phyloP scores from a whole-genome alignment of 352 stramenopile species.

The Globisporangium rhizosaccharum region DNA sequence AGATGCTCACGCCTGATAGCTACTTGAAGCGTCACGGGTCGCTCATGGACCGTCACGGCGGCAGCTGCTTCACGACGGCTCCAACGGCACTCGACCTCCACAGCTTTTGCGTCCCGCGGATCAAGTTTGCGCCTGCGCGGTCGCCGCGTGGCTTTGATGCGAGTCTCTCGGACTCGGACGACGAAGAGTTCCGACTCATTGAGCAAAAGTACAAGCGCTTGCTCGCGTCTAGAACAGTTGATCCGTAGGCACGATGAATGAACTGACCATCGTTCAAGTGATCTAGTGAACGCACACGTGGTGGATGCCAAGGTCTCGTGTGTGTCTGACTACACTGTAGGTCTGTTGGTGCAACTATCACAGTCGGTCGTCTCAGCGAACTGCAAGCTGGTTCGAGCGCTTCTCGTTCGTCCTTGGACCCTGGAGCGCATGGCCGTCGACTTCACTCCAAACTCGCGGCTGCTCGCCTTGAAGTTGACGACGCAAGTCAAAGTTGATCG shows the following conservation, averaged over 20 bases:
- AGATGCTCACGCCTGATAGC: conserved; percentile 34
- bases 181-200: conserved; percentile 69
- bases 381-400: conserved; percentile 7
- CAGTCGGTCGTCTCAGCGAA: neutral
- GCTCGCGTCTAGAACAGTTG: conserved; percentile 14
- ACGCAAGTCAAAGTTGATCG: conserved; percentile 12
- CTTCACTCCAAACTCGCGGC: no score
- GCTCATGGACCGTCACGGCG: conserved; percentile 44
- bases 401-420: neutral
- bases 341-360: no score
- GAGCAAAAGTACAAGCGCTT: conserved; percentile 69
- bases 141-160: neutral
- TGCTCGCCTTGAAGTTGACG: neutral
- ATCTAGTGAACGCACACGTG: no score
- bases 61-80: conserved; percentile 42
- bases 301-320: neutral
- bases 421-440: neutral
- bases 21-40: conserved; percentile 41
- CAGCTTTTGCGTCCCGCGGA: conserved; percentile 74
- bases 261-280: no score
- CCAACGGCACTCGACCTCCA: conserved; percentile 35
- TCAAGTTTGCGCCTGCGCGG: conserved; percentile 48
- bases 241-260: no score
- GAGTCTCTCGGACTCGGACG: conserved; percentile 51
- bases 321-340: neutral